A percentile compares a stretch with the other conserved stretches of the same genome.
Conservation (phyloP, 2,329 filamentous ascomycete species). For the Hypoxylon sp. region DNA sequence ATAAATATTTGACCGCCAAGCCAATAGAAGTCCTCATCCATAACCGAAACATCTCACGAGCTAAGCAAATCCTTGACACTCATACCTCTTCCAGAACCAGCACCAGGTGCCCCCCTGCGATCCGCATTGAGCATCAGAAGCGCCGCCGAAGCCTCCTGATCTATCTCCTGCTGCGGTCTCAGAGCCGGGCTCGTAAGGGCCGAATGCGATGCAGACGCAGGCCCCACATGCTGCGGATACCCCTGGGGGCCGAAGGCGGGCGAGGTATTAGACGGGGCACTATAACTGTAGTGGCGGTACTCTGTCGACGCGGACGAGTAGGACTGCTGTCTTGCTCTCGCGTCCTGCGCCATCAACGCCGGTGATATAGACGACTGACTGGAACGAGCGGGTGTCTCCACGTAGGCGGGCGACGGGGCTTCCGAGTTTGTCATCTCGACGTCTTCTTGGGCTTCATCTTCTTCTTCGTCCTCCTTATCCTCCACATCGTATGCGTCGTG, state of each 20-base stretch:
- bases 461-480: slow-evolving; percentile 59
- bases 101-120: slow-evolving; percentile 66
- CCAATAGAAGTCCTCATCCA: neutral
- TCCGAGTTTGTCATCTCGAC: slow-evolving; percentile 74
- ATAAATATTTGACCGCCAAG: neutral
- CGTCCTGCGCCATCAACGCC: slow-evolving; percentile 63
- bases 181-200: slow-evolving; percentile 72
- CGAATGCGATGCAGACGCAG: slow-evolving; percentile 62
- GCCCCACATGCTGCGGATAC: slow-evolving; percentile 58
- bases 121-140: slow-evolving; percentile 90
- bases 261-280: slow-evolving; percentile 59
- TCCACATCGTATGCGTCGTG: slow-evolving; percentile 50
- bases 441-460: slow-evolving; percentile 61
- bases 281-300: slow-evolving; percentile 61
- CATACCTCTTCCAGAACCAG: slow-evolving; percentile 61
- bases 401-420: slow-evolving; percentile 64
- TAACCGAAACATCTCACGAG: slow-evolving; percentile 56
- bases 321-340: slow-evolving; percentile 64
- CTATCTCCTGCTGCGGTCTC: slow-evolving; percentile 69
- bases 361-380: slow-evolving; percentile 68
- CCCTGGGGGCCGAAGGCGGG: slow-evolving; percentile 61
- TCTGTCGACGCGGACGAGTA: slow-evolving; percentile 66
- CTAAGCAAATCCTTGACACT: slow-evolving; percentile 70
- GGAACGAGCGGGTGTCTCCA: slow-evolving; percentile 53
- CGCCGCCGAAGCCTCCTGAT: slow-evolving; percentile 87